A percentile compares a stretch with the other conserved stretches of the same genome.
Evolutionary conservation across 176 grass and related monocot genomes (phyloP).

Genomic region (Alloteropsis semialata): DNA sequence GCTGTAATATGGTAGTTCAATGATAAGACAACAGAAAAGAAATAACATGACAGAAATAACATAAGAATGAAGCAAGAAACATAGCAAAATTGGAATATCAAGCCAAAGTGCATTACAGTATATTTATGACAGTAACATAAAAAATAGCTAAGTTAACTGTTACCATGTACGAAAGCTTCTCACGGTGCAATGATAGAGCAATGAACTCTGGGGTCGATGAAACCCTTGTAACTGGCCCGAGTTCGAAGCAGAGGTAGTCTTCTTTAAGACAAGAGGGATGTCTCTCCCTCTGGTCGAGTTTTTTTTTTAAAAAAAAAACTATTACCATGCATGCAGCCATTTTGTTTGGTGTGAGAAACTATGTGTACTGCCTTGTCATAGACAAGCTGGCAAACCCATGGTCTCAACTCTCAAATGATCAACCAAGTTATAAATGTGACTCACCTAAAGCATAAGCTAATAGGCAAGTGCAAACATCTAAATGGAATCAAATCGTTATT

Average conservation of each 20-base stretch:
- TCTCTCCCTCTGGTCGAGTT: no score
- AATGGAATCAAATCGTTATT: background rate
- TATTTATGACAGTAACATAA: background rate
- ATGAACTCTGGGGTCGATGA: no score
- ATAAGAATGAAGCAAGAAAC: constrained; percentile 4
- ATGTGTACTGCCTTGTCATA: constrained; percentile 1
- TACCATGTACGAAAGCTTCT: background rate
- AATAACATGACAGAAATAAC: background rate
- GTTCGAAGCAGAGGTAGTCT: no score
- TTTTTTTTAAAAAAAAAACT: no score
- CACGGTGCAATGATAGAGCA: no score
- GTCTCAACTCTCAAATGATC: background rate
- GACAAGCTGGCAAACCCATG: background rate
- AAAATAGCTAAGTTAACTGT: background rate
- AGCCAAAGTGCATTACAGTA: background rate
- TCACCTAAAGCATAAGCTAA: constrained; percentile 12
- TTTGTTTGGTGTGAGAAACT: background rate
- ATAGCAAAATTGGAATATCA: background rate
- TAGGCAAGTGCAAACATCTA: background rate
- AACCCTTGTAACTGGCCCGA: no score
- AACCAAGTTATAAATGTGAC: background rate
- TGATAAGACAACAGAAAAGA: constrained; percentile 14
- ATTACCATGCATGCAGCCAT: no score
- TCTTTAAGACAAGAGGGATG: no score
- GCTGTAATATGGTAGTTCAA: constrained; percentile 5